Evolutionary conservation across 495 filamentous ascomycete genomes (phyloP), one percentile per base, ranked within the genome.

Genomic region (Penicillium lividum): DNA sequence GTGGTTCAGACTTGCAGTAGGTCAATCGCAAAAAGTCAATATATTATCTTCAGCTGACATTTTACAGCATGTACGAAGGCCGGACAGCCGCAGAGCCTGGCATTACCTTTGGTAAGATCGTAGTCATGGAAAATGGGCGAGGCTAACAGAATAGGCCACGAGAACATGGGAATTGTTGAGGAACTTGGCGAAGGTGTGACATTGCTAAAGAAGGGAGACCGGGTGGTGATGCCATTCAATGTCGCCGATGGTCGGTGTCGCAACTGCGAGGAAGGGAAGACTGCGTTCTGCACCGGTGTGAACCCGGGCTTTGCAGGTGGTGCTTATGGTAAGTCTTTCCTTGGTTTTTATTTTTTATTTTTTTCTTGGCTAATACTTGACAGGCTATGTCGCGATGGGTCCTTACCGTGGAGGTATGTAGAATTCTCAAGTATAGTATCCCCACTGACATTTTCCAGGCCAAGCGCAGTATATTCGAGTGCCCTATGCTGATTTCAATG

Each of bases 261-360:
- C 10, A 86, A 86, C 60, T 84, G 83, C 53, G 82, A 84, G 55
- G 81, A 84, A 42, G 81, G 83, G 0, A 76, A 71, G 29, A 86
- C 82, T 4, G 82, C 81, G 0, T 84, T 84, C 57, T 84, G 80
- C 62, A 83, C 73, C 7, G 78, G 80, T 29, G 82, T 85, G 25
- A 84, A 84, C 58, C 81, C 81, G 8, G 81, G 82, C 0, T 84
- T 85, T 65, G 82, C 82, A 8, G 82, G 83, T 27, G 83, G 82
- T 18, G 80, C 81, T 50, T 86, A 84, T 63, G 82, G 82, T 58
- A 47, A 48, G 31, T 25, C 10, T 9, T 10, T 29, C 11, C 44
- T 10, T 33, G 4, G 40, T 16, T 0, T 18, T 65, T 10, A 56
- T 13, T 1, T 33, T 4, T 16, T 0, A 15, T 65, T 10, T 53